Evolutionary conservation across 805 yeast species (phyloP).

Genomic region (Myxozyma sirexii): DNA sequence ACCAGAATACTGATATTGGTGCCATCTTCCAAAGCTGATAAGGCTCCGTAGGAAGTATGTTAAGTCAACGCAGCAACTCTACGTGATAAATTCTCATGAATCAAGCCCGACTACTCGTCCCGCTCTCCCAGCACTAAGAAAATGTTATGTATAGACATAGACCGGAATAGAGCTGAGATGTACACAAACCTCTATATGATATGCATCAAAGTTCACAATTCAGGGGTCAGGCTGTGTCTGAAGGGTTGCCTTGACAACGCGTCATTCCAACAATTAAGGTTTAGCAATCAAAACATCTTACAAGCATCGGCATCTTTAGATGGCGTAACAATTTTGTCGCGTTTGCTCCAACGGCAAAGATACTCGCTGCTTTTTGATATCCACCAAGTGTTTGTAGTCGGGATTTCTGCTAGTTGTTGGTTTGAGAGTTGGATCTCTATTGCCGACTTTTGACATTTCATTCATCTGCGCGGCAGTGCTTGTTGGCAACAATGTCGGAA

Average conservation of each 20-base stretch:
- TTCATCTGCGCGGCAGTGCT: neutral
- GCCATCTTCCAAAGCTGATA: constrained; percentile 3
- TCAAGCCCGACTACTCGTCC: no score
- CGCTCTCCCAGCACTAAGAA: no score
- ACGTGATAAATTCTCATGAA: no score
- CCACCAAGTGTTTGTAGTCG: no score
- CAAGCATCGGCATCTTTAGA: neutral
- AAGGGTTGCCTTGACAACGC: constrained; percentile 5
- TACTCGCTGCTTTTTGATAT: no score
- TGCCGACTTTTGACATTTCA: no score
- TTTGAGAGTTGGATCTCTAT: no score
- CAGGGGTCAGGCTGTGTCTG: neutral
- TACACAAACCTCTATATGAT: neutral
- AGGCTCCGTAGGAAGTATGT: no score
- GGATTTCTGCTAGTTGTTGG: no score
- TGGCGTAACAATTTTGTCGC: neutral
- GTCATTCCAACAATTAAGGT: neutral
- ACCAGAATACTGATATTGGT: constrained; percentile 19
- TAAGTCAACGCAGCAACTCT: no score
- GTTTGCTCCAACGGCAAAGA: neutral
- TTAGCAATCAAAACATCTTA: constrained; percentile 5
- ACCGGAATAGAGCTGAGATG: no score
- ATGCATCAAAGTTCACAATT: neutral
- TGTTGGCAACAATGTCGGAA: neutral
- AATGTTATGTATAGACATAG: no score